Percentiles rank a stretch among this genome's conserved stretches.
Conservation (phyloP, 140 eudicot species). For the Senecio squalidus region DNA sequence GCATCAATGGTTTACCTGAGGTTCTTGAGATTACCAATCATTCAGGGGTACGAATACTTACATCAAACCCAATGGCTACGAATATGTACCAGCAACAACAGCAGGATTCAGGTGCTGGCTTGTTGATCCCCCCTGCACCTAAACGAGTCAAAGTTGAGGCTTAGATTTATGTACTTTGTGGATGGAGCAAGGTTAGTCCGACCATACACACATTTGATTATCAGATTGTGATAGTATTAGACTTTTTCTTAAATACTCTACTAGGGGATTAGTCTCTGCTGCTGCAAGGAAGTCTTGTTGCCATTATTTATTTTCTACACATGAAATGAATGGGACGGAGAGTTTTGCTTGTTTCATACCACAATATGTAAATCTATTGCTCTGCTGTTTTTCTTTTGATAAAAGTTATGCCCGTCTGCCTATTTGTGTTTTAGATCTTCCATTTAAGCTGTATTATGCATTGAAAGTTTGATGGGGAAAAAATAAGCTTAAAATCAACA, state of each 20-base stretch:
- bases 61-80: slow-evolving; percentile 34
- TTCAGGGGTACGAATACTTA: slow-evolving; percentile 42
- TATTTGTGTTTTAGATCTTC: no score
- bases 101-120: not conserved
- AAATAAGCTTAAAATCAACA: no score
- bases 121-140: not conserved
- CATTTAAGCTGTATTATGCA: no score
- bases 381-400: no score
- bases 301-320: no score
- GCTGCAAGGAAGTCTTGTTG: not conserved
- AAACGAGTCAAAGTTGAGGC: slow-evolving; percentile 11
- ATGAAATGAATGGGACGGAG: no score
- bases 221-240: not conserved
- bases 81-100: not conserved
- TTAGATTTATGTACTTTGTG: not conserved
- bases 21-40: slow-evolving; percentile 51
- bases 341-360: no score
- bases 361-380: no score
- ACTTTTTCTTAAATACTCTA: no score
- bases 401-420: no score
- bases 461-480: not conserved
- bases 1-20: slow-evolving; percentile 59
- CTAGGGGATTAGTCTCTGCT: not conserved
- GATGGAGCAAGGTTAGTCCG: not conserved
- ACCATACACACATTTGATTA: not conserved